These are phyloP conservation scores for Malassezia caprae DNA, from an alignment of 1,284 basidiomycete genomes.

Conservation along the genomic window DNA sequence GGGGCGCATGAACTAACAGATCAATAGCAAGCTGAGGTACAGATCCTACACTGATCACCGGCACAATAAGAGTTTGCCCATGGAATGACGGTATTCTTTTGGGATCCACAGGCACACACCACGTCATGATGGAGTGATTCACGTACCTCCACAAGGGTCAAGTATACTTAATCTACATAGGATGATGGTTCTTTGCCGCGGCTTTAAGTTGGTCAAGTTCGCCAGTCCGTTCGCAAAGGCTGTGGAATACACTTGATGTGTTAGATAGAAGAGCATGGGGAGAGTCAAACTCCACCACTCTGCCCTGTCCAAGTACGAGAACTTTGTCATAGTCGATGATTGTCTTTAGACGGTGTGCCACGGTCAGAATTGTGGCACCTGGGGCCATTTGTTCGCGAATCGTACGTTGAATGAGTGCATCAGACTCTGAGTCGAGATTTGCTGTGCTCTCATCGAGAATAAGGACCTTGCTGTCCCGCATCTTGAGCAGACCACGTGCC, in stretches of 20 bases:
- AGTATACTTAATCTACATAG: neutral
- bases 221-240: slow-evolving; percentile 35
- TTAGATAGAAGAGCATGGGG: slow-evolving; percentile 55
- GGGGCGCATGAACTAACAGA: slow-evolving; percentile 25
- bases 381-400: slow-evolving; percentile 50
- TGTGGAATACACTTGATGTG: slow-evolving; percentile 25
- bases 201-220: slow-evolving; percentile 23
- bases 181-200: neutral
- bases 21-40: slow-evolving; percentile 36
- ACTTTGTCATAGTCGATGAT: slow-evolving; percentile 56
- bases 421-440: slow-evolving; percentile 50
- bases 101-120: neutral
- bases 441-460: slow-evolving; percentile 55
- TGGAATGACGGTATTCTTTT: slow-evolving; percentile 2
- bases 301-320: slow-evolving; percentile 53
- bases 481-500: slow-evolving; percentile 53
- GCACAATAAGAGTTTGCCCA: slow-evolving; percentile 29
- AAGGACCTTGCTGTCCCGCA: slow-evolving; percentile 52
- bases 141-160: neutral
- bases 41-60: slow-evolving; percentile 33
- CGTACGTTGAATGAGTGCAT: slow-evolving; percentile 52
- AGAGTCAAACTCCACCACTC: slow-evolving; percentile 72
- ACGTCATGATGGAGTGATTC: neutral
- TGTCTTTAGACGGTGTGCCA: slow-evolving; percentile 61
- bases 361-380: slow-evolving; percentile 52